A percentile compares a stretch with the other conserved stretches of the same genome.
Conservation (phyloP, 2,329 filamentous ascomycete genomes). For the Alternaria tenuissima region DNA sequence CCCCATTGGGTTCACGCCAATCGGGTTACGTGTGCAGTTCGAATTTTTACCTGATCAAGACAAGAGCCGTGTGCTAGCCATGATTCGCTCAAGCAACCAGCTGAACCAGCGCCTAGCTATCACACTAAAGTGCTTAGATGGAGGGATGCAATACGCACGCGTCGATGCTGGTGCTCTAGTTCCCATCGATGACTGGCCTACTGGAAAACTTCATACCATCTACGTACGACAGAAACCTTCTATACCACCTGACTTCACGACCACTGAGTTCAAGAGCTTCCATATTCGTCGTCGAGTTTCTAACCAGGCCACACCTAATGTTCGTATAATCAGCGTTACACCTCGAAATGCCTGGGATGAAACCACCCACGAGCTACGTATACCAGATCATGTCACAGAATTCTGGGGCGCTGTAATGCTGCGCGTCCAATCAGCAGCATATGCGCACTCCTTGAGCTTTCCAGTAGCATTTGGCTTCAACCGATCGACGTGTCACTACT, state of each 20-base stretch:
- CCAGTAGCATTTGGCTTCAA: conserved; percentile 33
- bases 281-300: conserved; percentile 29
- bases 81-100: conserved; percentile 32
- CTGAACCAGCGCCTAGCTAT: conserved; percentile 37
- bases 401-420: conserved; percentile 27
- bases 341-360: conserved; percentile 26
- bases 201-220: conserved; percentile 31
- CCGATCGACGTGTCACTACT: conserved; percentile 32
- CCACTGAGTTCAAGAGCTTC: conserved; percentile 30
- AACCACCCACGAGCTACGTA: conserved; percentile 26
- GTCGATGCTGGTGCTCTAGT: conserved; percentile 59
- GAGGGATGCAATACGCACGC: conserved; percentile 45
- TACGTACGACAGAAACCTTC: conserved; percentile 35
- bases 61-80: conserved; percentile 22
- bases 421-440: conserved; percentile 24
- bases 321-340: conserved; percentile 27
- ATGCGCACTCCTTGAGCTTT: conserved; percentile 27
- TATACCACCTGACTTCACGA: conserved; percentile 33
- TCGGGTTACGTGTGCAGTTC: conserved; percentile 35
- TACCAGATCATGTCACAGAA: conserved; percentile 19
- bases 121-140: conserved; percentile 32
- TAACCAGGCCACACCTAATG: conserved; percentile 22
- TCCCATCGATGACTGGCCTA: conserved; percentile 56
- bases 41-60: conserved; percentile 31
- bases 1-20: conserved; percentile 29